A percentile compares a stretch with the other conserved stretches of the same genome.
Conservation (phyloP, 768 basidiomycete species). For the Serendipita sp. region DNA sequence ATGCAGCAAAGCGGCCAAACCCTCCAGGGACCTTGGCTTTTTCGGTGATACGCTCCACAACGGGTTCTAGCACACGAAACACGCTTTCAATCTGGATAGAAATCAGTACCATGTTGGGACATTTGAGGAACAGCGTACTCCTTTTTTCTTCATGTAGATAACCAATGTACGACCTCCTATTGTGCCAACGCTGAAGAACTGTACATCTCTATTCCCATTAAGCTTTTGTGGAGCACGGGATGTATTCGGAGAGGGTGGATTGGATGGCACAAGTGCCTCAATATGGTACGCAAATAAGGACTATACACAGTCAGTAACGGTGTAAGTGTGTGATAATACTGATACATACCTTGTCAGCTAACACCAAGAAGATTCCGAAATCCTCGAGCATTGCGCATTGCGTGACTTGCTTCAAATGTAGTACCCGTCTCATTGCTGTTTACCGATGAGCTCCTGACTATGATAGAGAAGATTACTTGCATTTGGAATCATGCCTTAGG, state of each 20-base stretch:
- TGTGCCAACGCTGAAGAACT: conserved; percentile 88
- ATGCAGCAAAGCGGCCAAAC: conserved; percentile 55
- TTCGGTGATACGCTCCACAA: conserved; percentile 77
- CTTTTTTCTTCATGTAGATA: conserved; percentile 92
- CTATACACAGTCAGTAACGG: conserved; percentile 20
- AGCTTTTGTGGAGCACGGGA: conserved; percentile 79
- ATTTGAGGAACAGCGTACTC: conserved; percentile 26
- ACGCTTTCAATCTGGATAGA: conserved; percentile 56
- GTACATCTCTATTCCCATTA: conserved; percentile 79
- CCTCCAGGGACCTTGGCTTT: conserved; percentile 52
- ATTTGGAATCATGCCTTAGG: conserved; percentile 71
- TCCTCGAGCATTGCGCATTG: conserved; percentile 93
- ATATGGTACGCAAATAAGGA: conserved; percentile 88
- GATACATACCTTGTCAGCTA: conserved; percentile 64
- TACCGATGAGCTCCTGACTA: background rate
- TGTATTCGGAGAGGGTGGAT: conserved; percentile 43
- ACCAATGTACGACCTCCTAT: conserved; percentile 78
- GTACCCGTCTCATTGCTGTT: conserved; percentile 76
- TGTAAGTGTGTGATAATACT: background rate
- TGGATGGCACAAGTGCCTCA: conserved; percentile 86
- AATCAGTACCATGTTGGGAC: background rate
- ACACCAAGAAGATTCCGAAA: conserved; percentile 89
- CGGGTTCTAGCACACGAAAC: conserved; percentile 94
- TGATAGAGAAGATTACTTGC: conserved; percentile 26
- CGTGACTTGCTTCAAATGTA: conserved; percentile 86